Percentiles rank a stretch among this genome's conserved stretches.
These are phyloP conservation scores for Coemansia sp. DNA, from an alignment of 192 early-diverging fungal species.

Conservation along the genomic window DNA sequence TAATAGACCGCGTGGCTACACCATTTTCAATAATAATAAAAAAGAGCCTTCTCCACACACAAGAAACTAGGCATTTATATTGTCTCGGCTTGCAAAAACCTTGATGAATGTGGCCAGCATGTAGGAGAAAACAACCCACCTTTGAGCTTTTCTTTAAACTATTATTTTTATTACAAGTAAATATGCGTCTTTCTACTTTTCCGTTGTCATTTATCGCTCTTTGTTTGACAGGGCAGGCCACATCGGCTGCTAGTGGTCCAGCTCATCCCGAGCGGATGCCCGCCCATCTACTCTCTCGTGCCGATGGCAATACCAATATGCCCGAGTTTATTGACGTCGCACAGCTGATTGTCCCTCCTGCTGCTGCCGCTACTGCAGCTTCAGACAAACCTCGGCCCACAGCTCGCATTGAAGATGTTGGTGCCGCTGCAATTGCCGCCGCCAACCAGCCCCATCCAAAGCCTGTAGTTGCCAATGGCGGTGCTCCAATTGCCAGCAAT, in stretches of 20 bases:
- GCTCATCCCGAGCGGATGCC: neutral
- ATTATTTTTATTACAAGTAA: conserved; percentile 3
- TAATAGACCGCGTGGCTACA: neutral
- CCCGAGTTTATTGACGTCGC: conserved; percentile 23
- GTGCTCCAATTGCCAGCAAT: neutral
- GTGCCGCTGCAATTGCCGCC: neutral
- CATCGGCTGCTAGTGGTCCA: neutral
- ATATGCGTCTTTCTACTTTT: neutral
- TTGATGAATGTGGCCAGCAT: neutral
- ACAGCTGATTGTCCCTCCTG: conserved; percentile 3
- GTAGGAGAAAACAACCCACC: neutral
- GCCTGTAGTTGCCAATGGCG: neutral
- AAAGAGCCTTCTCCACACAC: neutral
- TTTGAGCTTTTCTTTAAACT: neutral
- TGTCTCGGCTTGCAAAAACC: neutral
- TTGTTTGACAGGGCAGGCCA: neutral
- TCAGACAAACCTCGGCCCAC: conserved; percentile 20
- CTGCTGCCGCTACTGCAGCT: neutral
- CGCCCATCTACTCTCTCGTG: conserved; percentile 12
- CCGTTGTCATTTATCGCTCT: neutral
- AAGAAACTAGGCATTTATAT: neutral
- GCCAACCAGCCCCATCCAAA: conserved; percentile 1
- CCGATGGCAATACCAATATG: conserved; percentile 21
- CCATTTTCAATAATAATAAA: neutral
- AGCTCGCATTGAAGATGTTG: conserved; percentile 22